These are phyloP conservation scores for Penicillium occitanis DNA, from an alignment of 2,329 filamentous ascomycete genomes.

Conservation along the genomic window DNA sequence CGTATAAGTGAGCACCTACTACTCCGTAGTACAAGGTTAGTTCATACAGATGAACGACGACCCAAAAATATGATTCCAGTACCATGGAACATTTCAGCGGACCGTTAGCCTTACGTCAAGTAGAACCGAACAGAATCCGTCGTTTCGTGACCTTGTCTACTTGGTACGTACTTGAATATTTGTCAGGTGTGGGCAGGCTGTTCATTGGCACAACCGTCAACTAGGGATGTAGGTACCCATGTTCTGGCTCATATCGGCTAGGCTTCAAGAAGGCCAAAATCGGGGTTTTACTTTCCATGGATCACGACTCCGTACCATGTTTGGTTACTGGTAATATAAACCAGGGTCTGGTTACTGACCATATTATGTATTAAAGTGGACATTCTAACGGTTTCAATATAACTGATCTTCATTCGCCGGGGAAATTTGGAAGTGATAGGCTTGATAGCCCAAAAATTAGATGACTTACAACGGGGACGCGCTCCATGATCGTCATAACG, in stretches of 20 bases:
- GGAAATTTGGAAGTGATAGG: not conserved
- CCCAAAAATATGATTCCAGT: slow-evolving; percentile 6
- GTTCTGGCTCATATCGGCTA: not conserved
- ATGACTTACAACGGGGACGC: not conserved
- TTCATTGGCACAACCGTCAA: not conserved
- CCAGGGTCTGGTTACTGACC: not conserved
- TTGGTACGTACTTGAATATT: no score
- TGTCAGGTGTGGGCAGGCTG: not conserved
- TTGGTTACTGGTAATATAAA: not conserved
- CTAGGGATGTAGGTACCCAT: not conserved
- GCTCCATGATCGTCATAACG: slow-evolving; percentile 1
- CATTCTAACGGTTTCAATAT: not conserved
- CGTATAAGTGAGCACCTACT: not conserved
- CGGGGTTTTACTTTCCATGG: not conserved
- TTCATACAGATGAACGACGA: not conserved
- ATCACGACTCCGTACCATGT: not conserved
- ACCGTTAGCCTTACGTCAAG: not conserved
- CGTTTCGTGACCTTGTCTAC: not conserved
- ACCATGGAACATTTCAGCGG: slow-evolving; percentile 1
- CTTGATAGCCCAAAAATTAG: not conserved
- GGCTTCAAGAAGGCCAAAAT: not conserved
- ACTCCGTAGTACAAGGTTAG: not conserved
- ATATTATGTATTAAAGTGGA: not conserved
- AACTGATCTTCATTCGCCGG: not conserved
- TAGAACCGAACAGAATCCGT: not conserved